Conservation (phyloP, 129 eudicot genomes). For the Deinandra increscens region DNA sequence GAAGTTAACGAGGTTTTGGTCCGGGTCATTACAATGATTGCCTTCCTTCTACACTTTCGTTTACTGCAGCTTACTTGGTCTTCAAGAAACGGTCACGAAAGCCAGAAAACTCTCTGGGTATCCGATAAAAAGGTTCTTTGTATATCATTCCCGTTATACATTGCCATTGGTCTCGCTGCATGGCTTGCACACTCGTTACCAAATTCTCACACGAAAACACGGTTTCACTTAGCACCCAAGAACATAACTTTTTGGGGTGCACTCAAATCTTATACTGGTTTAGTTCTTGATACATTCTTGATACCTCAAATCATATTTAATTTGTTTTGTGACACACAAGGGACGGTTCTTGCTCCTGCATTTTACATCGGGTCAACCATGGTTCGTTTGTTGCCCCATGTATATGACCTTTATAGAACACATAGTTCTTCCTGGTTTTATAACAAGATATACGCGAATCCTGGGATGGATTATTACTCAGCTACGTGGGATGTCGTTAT, state of each 20-base stretch:
- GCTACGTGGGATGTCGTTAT: conserved; percentile 68
- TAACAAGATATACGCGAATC: conserved; percentile 73
- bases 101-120: conserved; percentile 36
- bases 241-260: conserved; percentile 56
- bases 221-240: not conserved
- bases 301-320: conserved; percentile 85
- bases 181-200: conserved; percentile 50
- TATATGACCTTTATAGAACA: conserved; percentile 70
- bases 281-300: conserved; percentile 67
- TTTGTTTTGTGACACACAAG: conserved; percentile 44
- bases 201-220: conserved; percentile 26
- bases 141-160: conserved; percentile 46
- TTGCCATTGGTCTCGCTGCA: conserved; percentile 55
- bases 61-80: conserved; percentile 79
- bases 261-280: conserved; percentile 67
- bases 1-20: conserved; percentile 86
- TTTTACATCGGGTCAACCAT: conserved; percentile 72
- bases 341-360: conserved; percentile 54
- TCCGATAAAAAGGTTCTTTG: conserved; percentile 62
- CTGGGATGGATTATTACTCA: conserved; percentile 72
- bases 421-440: conserved; percentile 55
- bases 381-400: conserved; percentile 80
- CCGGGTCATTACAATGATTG: conserved; percentile 90
- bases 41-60: conserved; percentile 74
- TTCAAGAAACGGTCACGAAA: conserved; percentile 43